These are phyloP conservation scores for Rhodosorus marinus DNA, from an alignment of 23 red algal species.

Conservation along the genomic window DNA sequence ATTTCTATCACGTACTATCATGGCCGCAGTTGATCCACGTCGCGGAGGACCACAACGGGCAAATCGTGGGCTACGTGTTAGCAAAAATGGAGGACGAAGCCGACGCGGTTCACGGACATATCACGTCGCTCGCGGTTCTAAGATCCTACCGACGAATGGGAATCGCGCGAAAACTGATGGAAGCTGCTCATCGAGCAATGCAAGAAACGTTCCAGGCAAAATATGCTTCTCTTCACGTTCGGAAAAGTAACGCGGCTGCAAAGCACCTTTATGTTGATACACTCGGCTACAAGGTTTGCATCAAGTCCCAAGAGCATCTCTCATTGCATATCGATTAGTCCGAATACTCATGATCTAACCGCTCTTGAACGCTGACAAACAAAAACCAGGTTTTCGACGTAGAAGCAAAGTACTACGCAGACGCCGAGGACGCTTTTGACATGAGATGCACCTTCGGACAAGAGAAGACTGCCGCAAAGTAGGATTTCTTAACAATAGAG, in stretches of 20 bases:
- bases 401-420: slow-evolving; percentile 92
- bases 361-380: too few relatives aligned
- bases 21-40: slow-evolving; percentile 97
- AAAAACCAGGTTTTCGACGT: too few relatives aligned
- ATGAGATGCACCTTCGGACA: slow-evolving; percentile 14
- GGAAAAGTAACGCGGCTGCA: slow-evolving; percentile 78
- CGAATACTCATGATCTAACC: too few relatives aligned
- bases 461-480: too few relatives aligned
- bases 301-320: too few relatives aligned
- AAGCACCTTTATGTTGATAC: slow-evolving; percentile 91
- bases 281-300: slow-evolving; percentile 59
- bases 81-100: slow-evolving; percentile 92
- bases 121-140: slow-evolving; percentile 87
- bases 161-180: slow-evolving; percentile 64
- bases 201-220: slow-evolving; percentile 56
- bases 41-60: slow-evolving; percentile 48
- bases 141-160: slow-evolving; percentile 78
- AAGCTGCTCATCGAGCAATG: slow-evolving; percentile 77
- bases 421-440: slow-evolving; percentile 92
- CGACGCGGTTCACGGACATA: slow-evolving; percentile 71
- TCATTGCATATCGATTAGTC: too few relatives aligned
- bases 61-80: slow-evolving; percentile 91
- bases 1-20: slow-evolving; percentile 91
- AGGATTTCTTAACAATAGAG: too few relatives aligned
- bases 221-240: slow-evolving; percentile 79